Evolutionary conservation across 2,329 filamentous ascomycete genomes (phyloP).

Genomic region (Fusarium sp.): DNA sequence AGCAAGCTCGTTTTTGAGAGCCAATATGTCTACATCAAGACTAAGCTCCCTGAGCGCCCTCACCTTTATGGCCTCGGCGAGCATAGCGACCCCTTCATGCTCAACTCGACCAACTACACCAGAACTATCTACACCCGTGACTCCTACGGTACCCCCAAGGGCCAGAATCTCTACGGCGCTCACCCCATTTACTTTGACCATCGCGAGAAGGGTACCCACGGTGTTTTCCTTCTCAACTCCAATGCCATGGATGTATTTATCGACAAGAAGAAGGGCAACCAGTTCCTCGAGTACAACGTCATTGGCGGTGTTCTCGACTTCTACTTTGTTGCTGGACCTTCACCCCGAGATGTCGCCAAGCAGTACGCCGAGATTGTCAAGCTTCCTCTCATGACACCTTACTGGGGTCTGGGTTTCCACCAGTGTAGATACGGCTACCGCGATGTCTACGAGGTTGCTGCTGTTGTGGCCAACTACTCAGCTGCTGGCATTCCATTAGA

Average conservation of each 20-base stretch:
- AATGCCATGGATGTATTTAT: slow-evolving; percentile 85
- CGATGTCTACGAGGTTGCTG: slow-evolving; percentile 74
- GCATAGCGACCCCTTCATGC: slow-evolving; percentile 77
- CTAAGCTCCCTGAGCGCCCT: slow-evolving; percentile 75
- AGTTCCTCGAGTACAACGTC: slow-evolving; percentile 84
- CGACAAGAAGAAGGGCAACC: slow-evolving; percentile 68
- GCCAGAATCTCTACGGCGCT: slow-evolving; percentile 77
- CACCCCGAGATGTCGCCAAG: slow-evolving; percentile 67
- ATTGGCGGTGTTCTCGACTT: slow-evolving; percentile 83
- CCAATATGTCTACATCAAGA: slow-evolving; percentile 81
- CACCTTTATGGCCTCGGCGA: slow-evolving; percentile 85
- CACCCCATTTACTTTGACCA: slow-evolving; percentile 84
- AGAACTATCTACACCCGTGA: slow-evolving; percentile 73
- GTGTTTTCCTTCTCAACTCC: slow-evolving; percentile 78
- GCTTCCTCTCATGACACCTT: slow-evolving; percentile 71
- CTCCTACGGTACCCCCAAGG: slow-evolving; percentile 70
- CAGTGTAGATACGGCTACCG: slow-evolving; percentile 75
- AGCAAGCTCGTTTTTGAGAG: slow-evolving; percentile 79
- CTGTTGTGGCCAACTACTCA: slow-evolving; percentile 77
- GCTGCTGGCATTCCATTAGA: slow-evolving; percentile 75
- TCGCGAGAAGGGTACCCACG: slow-evolving; percentile 68
- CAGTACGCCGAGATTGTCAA: slow-evolving; percentile 72
- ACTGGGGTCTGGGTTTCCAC: slow-evolving; percentile 73
- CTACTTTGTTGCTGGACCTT: slow-evolving; percentile 73
- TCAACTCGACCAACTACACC: slow-evolving; percentile 72